Conservation (phyloP, 352 stramenopile species). For the Sclerospora graminicola region DNA sequence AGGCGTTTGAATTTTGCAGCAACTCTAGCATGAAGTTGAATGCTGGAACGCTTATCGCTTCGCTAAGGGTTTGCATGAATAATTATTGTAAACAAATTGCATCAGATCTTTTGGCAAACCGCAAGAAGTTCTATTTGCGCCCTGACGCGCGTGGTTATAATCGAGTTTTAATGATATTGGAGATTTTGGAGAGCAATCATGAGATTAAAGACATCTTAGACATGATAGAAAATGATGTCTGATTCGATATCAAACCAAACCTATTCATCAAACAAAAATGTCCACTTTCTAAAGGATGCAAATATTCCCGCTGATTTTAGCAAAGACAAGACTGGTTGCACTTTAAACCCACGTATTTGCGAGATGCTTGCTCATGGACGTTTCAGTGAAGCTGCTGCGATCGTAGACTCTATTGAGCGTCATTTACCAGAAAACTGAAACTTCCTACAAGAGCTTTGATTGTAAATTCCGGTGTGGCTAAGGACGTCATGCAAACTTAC, state of each 20-base stretch:
- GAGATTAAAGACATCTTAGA: constrained; percentile 54
- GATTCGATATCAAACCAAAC: constrained; percentile 47
- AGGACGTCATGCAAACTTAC: constrained; percentile 36
- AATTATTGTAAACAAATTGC: constrained; percentile 69
- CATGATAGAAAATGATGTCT: constrained; percentile 44
- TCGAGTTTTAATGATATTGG: constrained; percentile 55
- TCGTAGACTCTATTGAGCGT: constrained; percentile 29
- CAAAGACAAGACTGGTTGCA: constrained; percentile 22
- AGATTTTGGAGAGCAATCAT: constrained; percentile 53
- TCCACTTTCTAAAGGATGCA: constrained; percentile 28
- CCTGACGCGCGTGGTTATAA: constrained; percentile 67
- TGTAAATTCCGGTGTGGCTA: constrained; percentile 31
- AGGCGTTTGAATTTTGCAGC: constrained; percentile 70
- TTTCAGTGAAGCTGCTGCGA: constrained; percentile 20
- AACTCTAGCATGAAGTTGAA: constrained; percentile 76
- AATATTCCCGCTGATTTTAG: constrained; percentile 20
- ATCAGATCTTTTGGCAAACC: constrained; percentile 61
- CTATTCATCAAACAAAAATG: constrained; percentile 48
- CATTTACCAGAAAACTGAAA: constrained; percentile 27
- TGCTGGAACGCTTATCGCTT: constrained; percentile 51
- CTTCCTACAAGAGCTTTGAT: constrained; percentile 19
- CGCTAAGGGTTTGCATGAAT: constrained; percentile 56
- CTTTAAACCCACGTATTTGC: constrained; percentile 33
- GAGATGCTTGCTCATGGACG: constrained; percentile 32
- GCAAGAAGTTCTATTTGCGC: constrained; percentile 61